Base-by-base conservation (phyloP, 2,329 filamentous ascomycete species). In the Cladophialophora bantiana region DNA sequence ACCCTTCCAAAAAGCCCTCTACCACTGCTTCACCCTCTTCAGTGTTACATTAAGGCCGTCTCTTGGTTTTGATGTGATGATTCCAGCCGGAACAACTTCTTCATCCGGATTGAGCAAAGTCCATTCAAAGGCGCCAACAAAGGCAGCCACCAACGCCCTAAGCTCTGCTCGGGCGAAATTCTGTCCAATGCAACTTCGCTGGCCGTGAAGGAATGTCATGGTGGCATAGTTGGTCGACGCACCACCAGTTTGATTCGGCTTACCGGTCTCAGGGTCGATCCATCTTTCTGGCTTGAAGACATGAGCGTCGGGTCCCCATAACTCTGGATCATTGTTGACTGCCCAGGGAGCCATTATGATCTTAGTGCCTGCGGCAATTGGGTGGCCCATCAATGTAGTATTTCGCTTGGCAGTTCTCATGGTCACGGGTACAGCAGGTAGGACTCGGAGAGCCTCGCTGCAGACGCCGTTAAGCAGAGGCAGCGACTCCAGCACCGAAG, bases 91-190 rank as follows among this genome's bases (percentile, higher is more conserved):
- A 56, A 85, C 78, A 54, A 94, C 75, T 71, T 90, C 87, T 52
- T 78, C 78, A 61, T 82, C 78, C 32, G 81, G 82, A 78, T 92
- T 86, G 73, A 90, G 89, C 74, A 88, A 78, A 75, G 89, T 85
- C 68, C 88, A 85, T 73, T 85, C 79, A 31, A 67, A 67, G 12
- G 60, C 56, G 6, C 40, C 57, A n/a, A 94, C 84, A 84, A 90
- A 88, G 9, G 86, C 84, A 26, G 93, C 93, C 59, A 97, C 76
- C 68, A 97, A 79, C 75, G 90, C 94, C n/a, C 91, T 92, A 78
- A 97, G 91, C 82, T 97, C 94, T 0, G 89, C 87, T 75, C 88
- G 90, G 0, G 94, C 91, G 78, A 74, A 74, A n/a, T 59, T 67
- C 56, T 70, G 64, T 9, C 72, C 72, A 31, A 74, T 74, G 35